phyloP scores from a whole-genome alignment of 2,329 filamentous ascomycete genomes.

The Dactylellina haptotyla region DNA sequence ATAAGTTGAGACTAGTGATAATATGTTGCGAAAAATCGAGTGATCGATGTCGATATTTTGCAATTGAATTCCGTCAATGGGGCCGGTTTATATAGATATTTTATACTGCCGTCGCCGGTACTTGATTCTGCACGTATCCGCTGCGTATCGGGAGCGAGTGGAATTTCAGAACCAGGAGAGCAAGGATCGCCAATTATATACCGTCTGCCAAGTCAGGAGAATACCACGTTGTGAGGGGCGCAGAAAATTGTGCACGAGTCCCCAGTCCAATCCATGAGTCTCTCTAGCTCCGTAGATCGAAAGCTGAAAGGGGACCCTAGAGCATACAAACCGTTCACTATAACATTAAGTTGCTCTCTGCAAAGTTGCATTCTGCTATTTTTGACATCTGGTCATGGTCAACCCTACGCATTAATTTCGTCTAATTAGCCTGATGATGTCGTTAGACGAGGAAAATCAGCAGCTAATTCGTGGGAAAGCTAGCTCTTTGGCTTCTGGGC shows the following conservation, averaged over 20 bases:
- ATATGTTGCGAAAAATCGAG: neutral
- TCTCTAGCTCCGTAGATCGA: slow-evolving; percentile 37
- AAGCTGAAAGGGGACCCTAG: slow-evolving; percentile 3
- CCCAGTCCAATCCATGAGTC: neutral
- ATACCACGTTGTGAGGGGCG: slow-evolving; percentile 36
- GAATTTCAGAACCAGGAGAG: slow-evolving; percentile 19
- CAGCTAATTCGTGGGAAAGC: slow-evolving; percentile 46
- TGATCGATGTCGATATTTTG: slow-evolving; percentile 12
- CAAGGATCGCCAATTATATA: slow-evolving; percentile 50
- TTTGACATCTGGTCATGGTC: slow-evolving; percentile 28
- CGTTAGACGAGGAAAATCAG: slow-evolving; percentile 15
- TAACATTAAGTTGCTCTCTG: slow-evolving; percentile 14
- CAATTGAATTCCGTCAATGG: neutral
- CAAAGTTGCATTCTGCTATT: slow-evolving; percentile 48
- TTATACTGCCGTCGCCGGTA: slow-evolving; percentile 6
- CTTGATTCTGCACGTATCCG: slow-evolving; percentile 5
- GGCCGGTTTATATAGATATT: slow-evolving; percentile 28
- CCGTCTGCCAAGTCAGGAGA: slow-evolving; percentile 49
- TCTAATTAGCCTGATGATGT: slow-evolving; percentile 53
- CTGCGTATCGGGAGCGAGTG: slow-evolving; percentile 19
- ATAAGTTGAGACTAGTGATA: too few relatives aligned
- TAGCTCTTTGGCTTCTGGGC: slow-evolving; percentile 32
- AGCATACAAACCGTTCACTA: neutral
- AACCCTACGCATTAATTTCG: slow-evolving; percentile 38
- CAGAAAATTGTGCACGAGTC: neutral